phyloP scores from a whole-genome alignment of 148 eudicot species.

The Salicornia ramosissima region DNA sequence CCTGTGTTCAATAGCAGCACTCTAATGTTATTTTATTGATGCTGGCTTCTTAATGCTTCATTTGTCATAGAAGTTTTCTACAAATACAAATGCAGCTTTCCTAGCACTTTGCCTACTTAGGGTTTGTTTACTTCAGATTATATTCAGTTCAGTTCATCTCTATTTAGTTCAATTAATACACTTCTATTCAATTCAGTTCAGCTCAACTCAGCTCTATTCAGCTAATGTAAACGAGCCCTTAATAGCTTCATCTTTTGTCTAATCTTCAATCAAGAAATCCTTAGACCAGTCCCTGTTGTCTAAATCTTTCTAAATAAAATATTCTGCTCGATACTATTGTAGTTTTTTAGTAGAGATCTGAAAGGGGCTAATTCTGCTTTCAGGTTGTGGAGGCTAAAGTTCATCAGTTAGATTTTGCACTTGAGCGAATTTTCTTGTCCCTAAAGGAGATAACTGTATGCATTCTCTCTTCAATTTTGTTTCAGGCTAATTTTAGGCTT shows the following conservation, averaged over 20 bases:
- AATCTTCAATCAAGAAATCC: not conserved
- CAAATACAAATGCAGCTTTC: not conserved
- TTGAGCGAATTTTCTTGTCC: conserved; percentile 82
- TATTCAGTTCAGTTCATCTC: too few species aligned
- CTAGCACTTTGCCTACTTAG: not conserved
- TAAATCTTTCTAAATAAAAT: too few species aligned
- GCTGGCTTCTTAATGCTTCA: not conserved
- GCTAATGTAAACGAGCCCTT: too few species aligned
- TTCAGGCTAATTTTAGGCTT: conserved; percentile 2
- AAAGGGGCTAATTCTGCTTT: conserved; percentile 19
- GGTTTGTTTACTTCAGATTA: too few species aligned
- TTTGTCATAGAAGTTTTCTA: not conserved
- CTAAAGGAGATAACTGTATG: conserved; percentile 78
- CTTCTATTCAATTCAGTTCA: too few species aligned
- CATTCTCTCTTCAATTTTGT: conserved; percentile 11
- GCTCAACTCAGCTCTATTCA: too few species aligned
- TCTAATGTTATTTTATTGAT: not conserved
- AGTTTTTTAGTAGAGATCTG: conserved; percentile 10
- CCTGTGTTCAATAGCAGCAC: not conserved
- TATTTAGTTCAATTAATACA: too few species aligned
- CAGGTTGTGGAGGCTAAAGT: conserved; percentile 93
- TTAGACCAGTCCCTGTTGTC: not conserved
- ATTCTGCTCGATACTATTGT: not conserved
- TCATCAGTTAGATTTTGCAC: conserved; percentile 74
- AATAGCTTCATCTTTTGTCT: too few species aligned